phyloP scores from a whole-genome alignment of 2,329 filamentous ascomycete genomes.

The Venturia nashicola region DNA sequence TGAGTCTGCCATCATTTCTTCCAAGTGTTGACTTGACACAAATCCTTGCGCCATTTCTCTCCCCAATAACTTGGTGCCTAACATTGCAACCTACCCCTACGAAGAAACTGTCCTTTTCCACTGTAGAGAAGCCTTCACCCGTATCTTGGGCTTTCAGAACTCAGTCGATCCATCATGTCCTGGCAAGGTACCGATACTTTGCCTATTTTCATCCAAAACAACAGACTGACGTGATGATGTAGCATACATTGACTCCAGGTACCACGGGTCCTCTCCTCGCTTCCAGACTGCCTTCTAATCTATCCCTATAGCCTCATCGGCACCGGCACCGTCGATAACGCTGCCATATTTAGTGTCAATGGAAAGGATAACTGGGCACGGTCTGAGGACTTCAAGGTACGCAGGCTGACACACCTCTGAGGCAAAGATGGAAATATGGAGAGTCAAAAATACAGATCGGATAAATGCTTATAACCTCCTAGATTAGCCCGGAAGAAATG shows the following conservation, averaged over 20 bases:
- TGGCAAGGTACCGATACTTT: conserved; percentile 26
- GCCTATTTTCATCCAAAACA: not conserved
- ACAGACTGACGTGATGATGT: conserved; percentile 13
- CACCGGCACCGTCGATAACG: conserved; percentile 33
- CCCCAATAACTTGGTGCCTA: not conserved
- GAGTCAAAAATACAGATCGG: not conserved
- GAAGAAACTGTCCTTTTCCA: not conserved
- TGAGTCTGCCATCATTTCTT: not conserved
- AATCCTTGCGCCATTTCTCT: conserved; percentile 3
- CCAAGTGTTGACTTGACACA: not conserved
- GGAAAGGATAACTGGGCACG: conserved; percentile 56
- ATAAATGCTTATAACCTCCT: not conserved
- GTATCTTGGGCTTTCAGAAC: not conserved
- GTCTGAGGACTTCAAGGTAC: conserved; percentile 78
- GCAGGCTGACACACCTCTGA: conserved; percentile 15
- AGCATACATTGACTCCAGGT: conserved; percentile 32
- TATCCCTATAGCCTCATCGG: conserved; percentile 24
- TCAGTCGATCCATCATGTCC: conserved; percentile 21
- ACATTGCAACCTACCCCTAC: not conserved
- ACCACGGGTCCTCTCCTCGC: conserved; percentile 9
- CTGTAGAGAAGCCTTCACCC: too few relatives aligned
- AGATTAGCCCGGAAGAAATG: conserved; percentile 33
- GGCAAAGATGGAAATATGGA: conserved; percentile 21
- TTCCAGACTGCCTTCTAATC: conserved; percentile 9
- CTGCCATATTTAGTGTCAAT: conserved; percentile 36